phyloP scores from a whole-genome alignment of 495 filamentous ascomycete species.

The Platismatia glauca region DNA sequence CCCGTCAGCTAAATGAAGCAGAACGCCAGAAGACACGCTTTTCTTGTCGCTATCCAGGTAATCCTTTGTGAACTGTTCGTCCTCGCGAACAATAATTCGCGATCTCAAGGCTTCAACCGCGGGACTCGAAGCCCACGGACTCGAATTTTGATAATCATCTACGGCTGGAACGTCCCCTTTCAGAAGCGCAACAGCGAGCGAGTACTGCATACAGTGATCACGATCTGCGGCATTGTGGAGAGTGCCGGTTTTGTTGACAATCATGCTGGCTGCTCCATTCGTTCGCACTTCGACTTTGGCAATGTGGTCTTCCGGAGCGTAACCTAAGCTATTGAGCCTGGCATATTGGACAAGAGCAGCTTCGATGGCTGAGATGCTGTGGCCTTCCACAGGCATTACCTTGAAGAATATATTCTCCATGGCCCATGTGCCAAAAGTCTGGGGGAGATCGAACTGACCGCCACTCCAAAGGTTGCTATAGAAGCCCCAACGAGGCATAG shows the following conservation, averaged over 20 bases:
- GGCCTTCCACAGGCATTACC: conserved; percentile 33
- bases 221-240: conserved; percentile 38
- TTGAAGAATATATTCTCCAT: conserved; percentile 37
- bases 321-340: background rate
- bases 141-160: conserved; percentile 33
- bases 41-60: conserved; percentile 30
- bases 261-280: conserved; percentile 31
- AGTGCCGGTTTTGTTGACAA: conserved; percentile 35
- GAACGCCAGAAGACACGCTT: conserved; percentile 26
- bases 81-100: conserved; percentile 28
- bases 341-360: conserved; percentile 23
- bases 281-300: conserved; percentile 32
- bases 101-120: conserved; percentile 26
- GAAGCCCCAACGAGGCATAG: conserved; percentile 34
- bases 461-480: conserved; percentile 27
- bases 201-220: conserved; percentile 39
- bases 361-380: conserved; percentile 34
- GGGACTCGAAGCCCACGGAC: conserved; percentile 27
- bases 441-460: conserved; percentile 25
- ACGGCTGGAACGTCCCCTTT: conserved; percentile 30
- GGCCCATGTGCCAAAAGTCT: conserved; percentile 29
- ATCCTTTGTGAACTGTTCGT: conserved; percentile 30
- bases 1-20: conserved; percentile 25
- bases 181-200: conserved; percentile 31
- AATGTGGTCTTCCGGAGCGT: conserved; percentile 19